Evolutionary conservation across 176 grass and related monocot genomes (phyloP).

Genomic region (barley (Hordeum vulgare)): DNA sequence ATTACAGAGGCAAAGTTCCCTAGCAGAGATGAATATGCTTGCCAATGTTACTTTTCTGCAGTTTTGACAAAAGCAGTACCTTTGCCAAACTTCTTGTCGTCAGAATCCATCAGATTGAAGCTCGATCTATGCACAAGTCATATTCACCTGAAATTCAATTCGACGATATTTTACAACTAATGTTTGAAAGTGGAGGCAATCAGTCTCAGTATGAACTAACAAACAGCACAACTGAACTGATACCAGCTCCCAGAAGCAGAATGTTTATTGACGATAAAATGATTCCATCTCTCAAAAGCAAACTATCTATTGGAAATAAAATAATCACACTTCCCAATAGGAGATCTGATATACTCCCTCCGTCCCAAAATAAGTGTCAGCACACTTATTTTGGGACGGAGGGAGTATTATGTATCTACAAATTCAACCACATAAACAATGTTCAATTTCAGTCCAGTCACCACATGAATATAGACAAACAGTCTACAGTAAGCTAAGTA

Average conservation of each 20-base stretch:
- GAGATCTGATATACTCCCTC: too few relatives aligned
- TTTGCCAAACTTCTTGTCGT: slow-evolving; percentile 64
- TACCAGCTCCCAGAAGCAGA: background rate
- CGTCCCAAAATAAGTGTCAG: too few relatives aligned
- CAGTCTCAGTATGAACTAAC: background rate
- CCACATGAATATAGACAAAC: background rate
- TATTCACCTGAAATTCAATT: slow-evolving; percentile 39
- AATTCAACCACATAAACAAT: background rate
- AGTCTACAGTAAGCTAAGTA: background rate
- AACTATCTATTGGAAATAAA: background rate
- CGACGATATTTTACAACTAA: background rate
- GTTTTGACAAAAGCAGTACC: slow-evolving; percentile 29
- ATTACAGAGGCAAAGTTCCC: background rate
- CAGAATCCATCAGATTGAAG: slow-evolving; percentile 52
- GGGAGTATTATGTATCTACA: background rate
- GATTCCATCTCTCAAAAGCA: background rate
- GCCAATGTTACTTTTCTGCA: background rate
- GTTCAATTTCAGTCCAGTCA: background rate
- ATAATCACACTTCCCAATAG: background rate
- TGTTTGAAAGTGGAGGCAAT: background rate
- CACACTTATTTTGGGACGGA: too few relatives aligned
- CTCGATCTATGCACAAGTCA: slow-evolving; percentile 18
- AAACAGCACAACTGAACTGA: background rate
- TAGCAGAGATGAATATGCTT: background rate
- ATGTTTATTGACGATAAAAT: background rate